Evolutionary conservation across 352 stramenopile species (phyloP).

Genomic region (Blastocystis sp.): DNA sequence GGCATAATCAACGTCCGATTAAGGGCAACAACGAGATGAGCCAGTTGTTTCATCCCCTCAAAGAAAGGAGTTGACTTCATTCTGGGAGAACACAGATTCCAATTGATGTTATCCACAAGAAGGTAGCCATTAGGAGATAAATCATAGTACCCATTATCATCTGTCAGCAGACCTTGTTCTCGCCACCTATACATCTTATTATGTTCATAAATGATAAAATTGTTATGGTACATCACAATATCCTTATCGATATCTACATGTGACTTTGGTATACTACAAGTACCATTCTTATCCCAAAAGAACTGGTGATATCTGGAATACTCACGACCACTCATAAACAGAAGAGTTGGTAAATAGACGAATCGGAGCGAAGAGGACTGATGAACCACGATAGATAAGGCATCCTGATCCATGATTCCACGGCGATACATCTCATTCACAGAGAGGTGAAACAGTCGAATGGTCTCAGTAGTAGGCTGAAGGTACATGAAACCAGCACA

Average conservation of each 20-base stretch:
- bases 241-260: background rate
- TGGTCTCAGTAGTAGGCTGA: background rate
- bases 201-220: slow-evolving; percentile 9
- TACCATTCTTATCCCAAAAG: background rate
- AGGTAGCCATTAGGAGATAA: background rate
- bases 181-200: slow-evolving; percentile 48
- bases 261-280: background rate
- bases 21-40: background rate
- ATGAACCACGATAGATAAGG: background rate
- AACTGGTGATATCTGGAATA: slow-evolving; percentile 30
- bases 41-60: background rate
- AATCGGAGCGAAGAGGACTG: background rate
- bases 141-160: slow-evolving; percentile 37
- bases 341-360: background rate
- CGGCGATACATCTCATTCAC: background rate
- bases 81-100: background rate
- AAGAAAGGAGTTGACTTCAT: background rate
- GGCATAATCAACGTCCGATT: slow-evolving; percentile 44
- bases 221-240: slow-evolving; percentile 48
- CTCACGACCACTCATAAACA: slow-evolving; percentile 9
- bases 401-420: slow-evolving; percentile 49
- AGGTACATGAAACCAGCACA: slow-evolving; percentile 49
- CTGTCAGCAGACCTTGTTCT: slow-evolving; percentile 15
- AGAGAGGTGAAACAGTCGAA: background rate
- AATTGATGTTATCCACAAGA: background rate